Percentiles rank a stretch among this genome's conserved stretches.
These are phyloP conservation scores for Dactylonectria estremocensis DNA, from an alignment of 2,329 filamentous ascomycete species.

Conservation along the genomic window DNA sequence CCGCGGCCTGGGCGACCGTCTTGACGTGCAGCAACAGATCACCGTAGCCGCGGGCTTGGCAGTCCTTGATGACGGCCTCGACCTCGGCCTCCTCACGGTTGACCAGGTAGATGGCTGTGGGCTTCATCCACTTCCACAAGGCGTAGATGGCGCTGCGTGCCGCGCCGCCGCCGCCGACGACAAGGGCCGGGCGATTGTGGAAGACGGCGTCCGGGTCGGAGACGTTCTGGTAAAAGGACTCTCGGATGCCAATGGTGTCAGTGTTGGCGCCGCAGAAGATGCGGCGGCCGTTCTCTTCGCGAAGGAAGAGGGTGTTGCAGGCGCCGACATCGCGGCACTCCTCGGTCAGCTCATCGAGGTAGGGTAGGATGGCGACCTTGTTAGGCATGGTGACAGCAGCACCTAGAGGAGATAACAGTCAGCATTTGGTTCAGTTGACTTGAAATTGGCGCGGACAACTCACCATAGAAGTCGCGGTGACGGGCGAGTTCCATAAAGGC, in stretches of 20 bases:
- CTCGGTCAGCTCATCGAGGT: conserved; percentile 81
- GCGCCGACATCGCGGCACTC: conserved; percentile 83
- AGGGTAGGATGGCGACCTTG: conserved; percentile 82
- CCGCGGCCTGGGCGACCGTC: conserved; percentile 71
- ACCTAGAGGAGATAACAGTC: conserved; percentile 57
- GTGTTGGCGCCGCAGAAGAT: conserved; percentile 83
- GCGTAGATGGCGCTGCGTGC: conserved; percentile 85
- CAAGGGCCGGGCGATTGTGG: conserved; percentile 75
- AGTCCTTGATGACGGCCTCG: conserved; percentile 76
- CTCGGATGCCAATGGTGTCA: conserved; percentile 83
- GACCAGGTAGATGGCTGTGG: conserved; percentile 80
- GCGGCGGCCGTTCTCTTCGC: conserved; percentile 63
- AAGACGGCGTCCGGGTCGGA: conserved; percentile 62
- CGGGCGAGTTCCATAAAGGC: conserved; percentile 67
- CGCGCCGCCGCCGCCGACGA: conserved; percentile 85
- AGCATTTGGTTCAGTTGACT: background rate
- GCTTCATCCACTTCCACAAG: conserved; percentile 78
- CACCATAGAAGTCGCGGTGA: conserved; percentile 75
- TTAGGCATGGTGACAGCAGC: conserved; percentile 87
- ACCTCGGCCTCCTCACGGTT: conserved; percentile 81
- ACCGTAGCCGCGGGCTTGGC: conserved; percentile 71
- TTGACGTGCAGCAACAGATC: conserved; percentile 73
- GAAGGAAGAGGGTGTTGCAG: conserved; percentile 84
- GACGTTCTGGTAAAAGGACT: conserved; percentile 76
- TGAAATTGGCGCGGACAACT: conserved; percentile 26